Conservation (phyloP, 1,284 basidiomycete genomes). For the Termitomyces sp. region DNA sequence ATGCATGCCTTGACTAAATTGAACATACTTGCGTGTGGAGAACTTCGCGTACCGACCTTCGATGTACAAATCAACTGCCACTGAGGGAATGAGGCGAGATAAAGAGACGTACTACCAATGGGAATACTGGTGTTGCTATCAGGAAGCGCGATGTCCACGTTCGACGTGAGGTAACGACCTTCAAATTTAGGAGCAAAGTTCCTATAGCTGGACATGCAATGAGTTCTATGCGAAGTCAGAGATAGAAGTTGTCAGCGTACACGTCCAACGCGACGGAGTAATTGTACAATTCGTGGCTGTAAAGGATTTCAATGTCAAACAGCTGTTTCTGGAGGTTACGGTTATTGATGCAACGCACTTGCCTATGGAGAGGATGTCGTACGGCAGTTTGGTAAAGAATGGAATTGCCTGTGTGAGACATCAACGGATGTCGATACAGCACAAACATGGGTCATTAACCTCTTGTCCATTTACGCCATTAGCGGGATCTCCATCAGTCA, state of each 20-base stretch:
- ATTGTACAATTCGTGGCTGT: conserved; percentile 79
- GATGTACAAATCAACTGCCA: background rate
- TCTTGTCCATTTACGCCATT: conserved; percentile 69
- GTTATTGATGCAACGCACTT: conserved; percentile 48
- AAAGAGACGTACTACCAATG: conserved; percentile 51
- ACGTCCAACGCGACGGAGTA: conserved; percentile 75
- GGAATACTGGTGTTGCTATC: conserved; percentile 54
- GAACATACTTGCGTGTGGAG: conserved; percentile 61
- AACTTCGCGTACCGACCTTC: conserved; percentile 69
- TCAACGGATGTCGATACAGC: background rate
- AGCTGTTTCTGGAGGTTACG: background rate
- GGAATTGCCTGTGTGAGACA: conserved; percentile 50
- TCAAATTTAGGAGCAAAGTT: conserved; percentile 70
- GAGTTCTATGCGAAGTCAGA: background rate
- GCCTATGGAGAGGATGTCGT: conserved; percentile 82
- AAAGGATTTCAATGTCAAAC: background rate
- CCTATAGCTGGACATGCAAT: conserved; percentile 42
- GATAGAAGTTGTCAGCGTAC: conserved; percentile 32
- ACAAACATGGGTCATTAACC: conserved; percentile 31
- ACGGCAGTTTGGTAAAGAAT: conserved; percentile 71
- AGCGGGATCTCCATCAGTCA: conserved; percentile 68
- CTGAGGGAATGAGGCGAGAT: background rate
- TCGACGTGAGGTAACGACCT: conserved; percentile 78
- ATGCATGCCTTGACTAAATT: background rate
- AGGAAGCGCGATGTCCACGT: conserved; percentile 75